Base-by-base conservation (phyloP, 140 eudicot species). In the Flaveria floridana region DNA sequence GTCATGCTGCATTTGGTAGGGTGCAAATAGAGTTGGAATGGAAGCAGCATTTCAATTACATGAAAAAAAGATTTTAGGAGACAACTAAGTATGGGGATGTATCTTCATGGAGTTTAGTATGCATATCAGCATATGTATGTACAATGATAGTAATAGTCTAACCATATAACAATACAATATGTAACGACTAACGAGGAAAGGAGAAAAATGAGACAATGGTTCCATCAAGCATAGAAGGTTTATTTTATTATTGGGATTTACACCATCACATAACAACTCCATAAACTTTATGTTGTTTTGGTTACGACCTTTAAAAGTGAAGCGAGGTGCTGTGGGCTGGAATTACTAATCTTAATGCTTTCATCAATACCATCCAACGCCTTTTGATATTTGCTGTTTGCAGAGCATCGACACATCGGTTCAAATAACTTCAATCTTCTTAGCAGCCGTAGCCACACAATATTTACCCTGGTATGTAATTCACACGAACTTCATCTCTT, bases 371-470 rank as follows among this genome's bases (percentile, higher is more conserved):
- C 61, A 25, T 50, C 62, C 59, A 75, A 51, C 55, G 52, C 21
- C 63, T 50, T 85, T 80, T 80, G 39, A 15, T 20, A 25, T 46
- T 59, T 57, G 4, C 19, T 83, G 51, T 81, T 47, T 78, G 87
- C 92, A 95, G 99, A 95, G 87, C 99, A 95, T 68, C 88, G 99
- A 0, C 99, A 95, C 80, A 96, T 95, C 51, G 99, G 99, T 65
- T 95, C 99, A 48, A 95, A 95, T 81, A 95, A 95, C 62, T 95
- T 88, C 63, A 95, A 95, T 64, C 88, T 95, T 28, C 88, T 95
- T 68, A 95, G 99, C 81, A 95, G 97, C 74, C 91, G 99, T 41
- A 95, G 99, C 82, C 99, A 95, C 82, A 95, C 99, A 63, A 95
- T 95, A 85, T 95, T 91, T 62, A 91, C 99, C 37, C 84, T 95